A percentile compares a stretch with the other conserved stretches of the same genome.
Conservation (phyloP, 257 asterid genomes). For the Voacanga thouarsii region DNA sequence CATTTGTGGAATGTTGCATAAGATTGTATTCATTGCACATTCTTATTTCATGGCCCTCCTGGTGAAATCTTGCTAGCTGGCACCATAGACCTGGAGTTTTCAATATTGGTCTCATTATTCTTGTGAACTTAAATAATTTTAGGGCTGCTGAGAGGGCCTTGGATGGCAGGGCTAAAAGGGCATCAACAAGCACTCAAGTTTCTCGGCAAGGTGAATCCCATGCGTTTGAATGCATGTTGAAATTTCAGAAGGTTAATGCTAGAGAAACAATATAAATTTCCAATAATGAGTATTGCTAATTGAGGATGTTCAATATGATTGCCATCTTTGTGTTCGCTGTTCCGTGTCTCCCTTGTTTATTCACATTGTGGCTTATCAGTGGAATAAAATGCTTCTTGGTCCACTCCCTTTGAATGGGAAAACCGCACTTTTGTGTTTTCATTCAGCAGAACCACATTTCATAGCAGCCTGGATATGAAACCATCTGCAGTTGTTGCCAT, state of each 20-base stretch:
- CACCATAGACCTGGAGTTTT: neutral
- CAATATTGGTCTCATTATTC: slow-evolving; percentile 8
- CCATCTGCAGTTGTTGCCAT: neutral
- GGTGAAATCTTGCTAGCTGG: slow-evolving; percentile 1
- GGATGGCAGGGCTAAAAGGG: slow-evolving; percentile 73
- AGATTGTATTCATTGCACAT: neutral
- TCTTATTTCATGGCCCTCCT: neutral
- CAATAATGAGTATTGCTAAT: neutral
- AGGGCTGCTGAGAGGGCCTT: slow-evolving; percentile 69
- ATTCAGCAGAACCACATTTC: neutral
- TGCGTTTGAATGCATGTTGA: neutral
- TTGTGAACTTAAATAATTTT: slow-evolving; percentile 20
- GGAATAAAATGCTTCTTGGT: neutral
- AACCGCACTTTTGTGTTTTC: neutral
- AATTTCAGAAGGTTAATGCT: neutral
- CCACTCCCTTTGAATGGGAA: neutral
- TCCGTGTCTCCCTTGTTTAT: neutral
- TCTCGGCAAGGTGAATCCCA: slow-evolving; percentile 51
- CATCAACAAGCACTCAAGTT: slow-evolving; percentile 45
- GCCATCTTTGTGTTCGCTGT: neutral
- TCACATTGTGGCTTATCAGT: neutral
- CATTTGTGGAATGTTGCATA: neutral
- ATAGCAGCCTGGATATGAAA: neutral
- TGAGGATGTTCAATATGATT: neutral
- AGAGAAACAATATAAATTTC: neutral